Evolutionary conservation across 352 stramenopile species (phyloP).

Genomic region (Pythium inflatum): DNA sequence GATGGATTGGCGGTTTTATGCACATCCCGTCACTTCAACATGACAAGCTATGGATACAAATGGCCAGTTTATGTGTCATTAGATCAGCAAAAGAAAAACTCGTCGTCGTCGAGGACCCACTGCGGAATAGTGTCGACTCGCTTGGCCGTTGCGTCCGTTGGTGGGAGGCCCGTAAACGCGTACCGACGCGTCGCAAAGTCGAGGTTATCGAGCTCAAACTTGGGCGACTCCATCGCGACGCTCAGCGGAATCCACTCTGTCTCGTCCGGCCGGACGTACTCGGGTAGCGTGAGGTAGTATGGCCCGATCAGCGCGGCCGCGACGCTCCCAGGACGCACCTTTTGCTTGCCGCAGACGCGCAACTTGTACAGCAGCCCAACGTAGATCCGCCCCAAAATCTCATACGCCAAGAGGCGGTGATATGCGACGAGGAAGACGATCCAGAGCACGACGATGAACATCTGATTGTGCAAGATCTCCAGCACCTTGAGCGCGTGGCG

Average conservation of each 20-base stretch:
- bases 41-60: too few species aligned
- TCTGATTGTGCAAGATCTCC: conserved; percentile 15
- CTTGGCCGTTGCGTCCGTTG: too few species aligned
- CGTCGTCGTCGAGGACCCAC: conserved; percentile 3
- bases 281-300: conserved; percentile 23
- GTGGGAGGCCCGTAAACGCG: conserved; percentile 20
- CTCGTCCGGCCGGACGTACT: conserved; percentile 6
- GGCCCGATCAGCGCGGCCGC: conserved; percentile 16
- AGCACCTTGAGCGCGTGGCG: background rate
- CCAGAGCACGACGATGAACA: conserved; percentile 29
- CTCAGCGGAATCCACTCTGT: conserved; percentile 30
- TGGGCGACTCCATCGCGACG: conserved; percentile 12
- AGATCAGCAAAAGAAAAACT: conserved; percentile 7
- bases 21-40: too few species aligned
- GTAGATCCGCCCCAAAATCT: background rate
- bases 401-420: conserved; percentile 3
- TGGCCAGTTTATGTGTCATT: too few species aligned
- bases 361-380: conserved; percentile 16
- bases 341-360: conserved; percentile 17
- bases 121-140: too few species aligned
- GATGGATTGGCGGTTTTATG: too few species aligned
- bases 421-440: conserved; percentile 11
- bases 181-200: conserved; percentile 18
- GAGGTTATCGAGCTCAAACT: conserved; percentile 6
- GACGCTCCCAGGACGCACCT: conserved; percentile 5